phyloP scores from a whole-genome alignment of 352 stramenopile genomes.

The Phytophthora pseudosyringae region DNA sequence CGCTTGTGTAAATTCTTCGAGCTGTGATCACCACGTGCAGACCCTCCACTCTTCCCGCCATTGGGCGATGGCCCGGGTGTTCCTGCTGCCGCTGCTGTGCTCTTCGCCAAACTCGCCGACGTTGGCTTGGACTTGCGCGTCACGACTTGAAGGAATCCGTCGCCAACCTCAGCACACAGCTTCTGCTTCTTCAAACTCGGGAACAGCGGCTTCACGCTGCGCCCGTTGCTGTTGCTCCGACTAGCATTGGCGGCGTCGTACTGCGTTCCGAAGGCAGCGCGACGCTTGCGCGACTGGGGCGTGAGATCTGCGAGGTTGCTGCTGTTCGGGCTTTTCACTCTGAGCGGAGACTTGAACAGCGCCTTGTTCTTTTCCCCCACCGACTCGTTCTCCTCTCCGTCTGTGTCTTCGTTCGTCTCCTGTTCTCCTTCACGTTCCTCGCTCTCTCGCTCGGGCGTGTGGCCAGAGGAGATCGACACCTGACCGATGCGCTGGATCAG shows the following conservation, averaged over 20 bases:
- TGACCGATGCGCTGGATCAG: slow-evolving; percentile 80
- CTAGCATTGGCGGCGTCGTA: slow-evolving; percentile 19
- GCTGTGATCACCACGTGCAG: slow-evolving; percentile 21
- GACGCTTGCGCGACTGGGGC: slow-evolving; percentile 43
- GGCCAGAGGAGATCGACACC: slow-evolving; percentile 71
- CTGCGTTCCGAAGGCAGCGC: slow-evolving; percentile 30
- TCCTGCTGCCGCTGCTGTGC: slow-evolving; percentile 12
- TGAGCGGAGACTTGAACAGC: slow-evolving; percentile 24
- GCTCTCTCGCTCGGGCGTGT: slow-evolving; percentile 7
- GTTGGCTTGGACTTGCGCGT: slow-evolving; percentile 46
- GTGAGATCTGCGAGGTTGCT: slow-evolving; percentile 36
- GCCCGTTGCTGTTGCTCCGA: slow-evolving; percentile 22
- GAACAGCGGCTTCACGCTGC: slow-evolving; percentile 44
- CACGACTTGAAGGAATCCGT: slow-evolving; percentile 46
- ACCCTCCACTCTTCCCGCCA: slow-evolving; percentile 23
- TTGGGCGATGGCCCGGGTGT: slow-evolving; percentile 13
- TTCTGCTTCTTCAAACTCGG: slow-evolving; percentile 66
- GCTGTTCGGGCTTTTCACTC: slow-evolving; percentile 28
- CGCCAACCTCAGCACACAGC: slow-evolving; percentile 44
- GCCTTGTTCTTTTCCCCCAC: slow-evolving; percentile 19
- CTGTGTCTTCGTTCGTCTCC: slow-evolving; percentile 22
- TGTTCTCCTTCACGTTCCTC: slow-evolving; percentile 8
- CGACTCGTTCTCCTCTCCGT: slow-evolving; percentile 29
- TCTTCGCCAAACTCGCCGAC: slow-evolving; percentile 22
- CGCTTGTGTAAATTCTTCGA: slow-evolving; percentile 55